A percentile compares a stretch with the other conserved stretches of the same genome.
These are phyloP conservation scores for Spatholobus suberectus DNA, from an alignment of 306 rosid genomes.

Conservation along the genomic window DNA sequence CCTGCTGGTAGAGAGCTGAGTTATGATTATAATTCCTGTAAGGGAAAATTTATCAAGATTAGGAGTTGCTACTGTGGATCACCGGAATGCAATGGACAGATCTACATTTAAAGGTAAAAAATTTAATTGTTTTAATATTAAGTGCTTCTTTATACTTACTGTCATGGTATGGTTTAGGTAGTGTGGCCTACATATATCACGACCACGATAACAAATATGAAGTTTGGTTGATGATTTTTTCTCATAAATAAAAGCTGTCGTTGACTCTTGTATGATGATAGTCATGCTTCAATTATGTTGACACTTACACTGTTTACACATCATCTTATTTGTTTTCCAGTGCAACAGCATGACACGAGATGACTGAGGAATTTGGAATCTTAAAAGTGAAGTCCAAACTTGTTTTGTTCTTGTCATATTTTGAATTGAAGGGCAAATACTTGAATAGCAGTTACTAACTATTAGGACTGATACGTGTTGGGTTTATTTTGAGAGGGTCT, in stretches of 20 bases:
- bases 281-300: background rate
- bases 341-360: background rate
- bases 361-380: background rate
- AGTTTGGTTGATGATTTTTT: background rate
- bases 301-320: background rate
- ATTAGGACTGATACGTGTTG: no score
- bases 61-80: conserved; percentile 32
- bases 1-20: conserved; percentile 46
- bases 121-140: background rate
- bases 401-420: background rate
- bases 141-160: background rate
- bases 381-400: background rate
- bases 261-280: background rate
- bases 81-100: conserved; percentile 4
- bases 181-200: no score
- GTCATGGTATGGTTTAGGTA: background rate
- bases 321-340: background rate
- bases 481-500: no score
- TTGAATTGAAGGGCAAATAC: background rate
- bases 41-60: background rate
- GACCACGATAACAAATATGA: background rate
- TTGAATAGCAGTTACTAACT: background rate
- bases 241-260: no score
- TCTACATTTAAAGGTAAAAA: conserved; percentile 12
- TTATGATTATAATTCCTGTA: conserved; percentile 37